Percentiles rank a stretch among this genome's conserved stretches.
phyloP scores from a whole-genome alignment of 2,329 filamentous ascomycete genomes.

The Orbilia oligospora region DNA sequence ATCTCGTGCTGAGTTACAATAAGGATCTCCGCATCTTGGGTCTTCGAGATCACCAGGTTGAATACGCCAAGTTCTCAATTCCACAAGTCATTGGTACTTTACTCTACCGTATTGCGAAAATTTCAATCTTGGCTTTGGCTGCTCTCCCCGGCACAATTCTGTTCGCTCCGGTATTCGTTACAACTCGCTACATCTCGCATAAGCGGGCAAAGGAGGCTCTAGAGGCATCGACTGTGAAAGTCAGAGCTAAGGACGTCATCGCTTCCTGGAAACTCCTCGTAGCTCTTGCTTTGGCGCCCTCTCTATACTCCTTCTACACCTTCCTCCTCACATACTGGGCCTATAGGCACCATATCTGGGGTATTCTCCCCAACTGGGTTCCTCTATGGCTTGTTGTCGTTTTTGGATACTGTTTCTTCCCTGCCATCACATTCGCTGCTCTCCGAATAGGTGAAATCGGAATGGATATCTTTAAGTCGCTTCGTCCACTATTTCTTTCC shows the following conservation, averaged over 20 bases:
- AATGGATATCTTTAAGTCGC: conserved; percentile 97
- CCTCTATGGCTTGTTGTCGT: conserved; percentile 83
- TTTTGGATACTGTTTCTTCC: conserved; percentile 83
- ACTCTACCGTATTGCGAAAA: conserved; percentile 83
- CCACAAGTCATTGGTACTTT: conserved; percentile 81
- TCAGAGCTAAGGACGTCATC: conserved; percentile 89
- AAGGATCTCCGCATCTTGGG: conserved; percentile 85
- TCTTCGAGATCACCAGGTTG: conserved; percentile 92
- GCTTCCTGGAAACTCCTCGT: conserved; percentile 94
- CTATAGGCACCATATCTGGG: conserved; percentile 84
- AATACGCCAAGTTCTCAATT: conserved; percentile 87
- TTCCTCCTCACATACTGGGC: conserved; percentile 81
- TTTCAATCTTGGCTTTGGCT: conserved; percentile 81
- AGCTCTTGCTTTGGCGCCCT: conserved; percentile 84
- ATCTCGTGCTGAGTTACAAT: conserved; percentile 87
- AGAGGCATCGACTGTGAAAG: conserved; percentile 88
- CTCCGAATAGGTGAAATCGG: conserved; percentile 97
- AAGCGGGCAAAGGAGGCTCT: conserved; percentile 87
- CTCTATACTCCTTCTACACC: conserved; percentile 86
- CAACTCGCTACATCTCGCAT: conserved; percentile 84
- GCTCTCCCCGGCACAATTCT: conserved; percentile 88
- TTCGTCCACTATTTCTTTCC: conserved; percentile 87
- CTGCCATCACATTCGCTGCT: conserved; percentile 89
- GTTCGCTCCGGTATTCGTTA: conserved; percentile 89
- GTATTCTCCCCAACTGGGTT: conserved; percentile 83